A percentile compares a stretch with the other conserved stretches of the same genome.
phyloP scores from a whole-genome alignment of 208 protist species.

The Wallacemonas sp. region DNA sequence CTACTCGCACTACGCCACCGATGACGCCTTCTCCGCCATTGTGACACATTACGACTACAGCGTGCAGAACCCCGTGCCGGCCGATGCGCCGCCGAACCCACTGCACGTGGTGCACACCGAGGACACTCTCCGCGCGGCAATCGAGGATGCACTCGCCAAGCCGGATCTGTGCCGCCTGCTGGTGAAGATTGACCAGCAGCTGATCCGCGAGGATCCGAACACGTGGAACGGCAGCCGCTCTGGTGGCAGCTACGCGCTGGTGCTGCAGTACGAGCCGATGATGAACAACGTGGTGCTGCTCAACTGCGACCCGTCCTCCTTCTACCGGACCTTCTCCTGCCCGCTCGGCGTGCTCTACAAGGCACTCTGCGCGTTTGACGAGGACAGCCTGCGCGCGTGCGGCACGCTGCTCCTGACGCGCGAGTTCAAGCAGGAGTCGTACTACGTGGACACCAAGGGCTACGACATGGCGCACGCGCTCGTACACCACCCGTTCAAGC shows the following conservation, averaged over 20 bases:
- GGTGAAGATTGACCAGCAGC: slow-evolving; percentile 70
- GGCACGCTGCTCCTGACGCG: slow-evolving; percentile 71
- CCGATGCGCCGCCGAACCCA: slow-evolving; percentile 25
- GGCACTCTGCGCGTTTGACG: slow-evolving; percentile 59
- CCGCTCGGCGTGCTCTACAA: slow-evolving; percentile 66
- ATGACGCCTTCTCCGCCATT: slow-evolving; percentile 61
- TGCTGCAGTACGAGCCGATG: slow-evolving; percentile 69
- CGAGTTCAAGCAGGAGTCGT: slow-evolving; percentile 42
- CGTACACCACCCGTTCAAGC: slow-evolving; percentile 90
- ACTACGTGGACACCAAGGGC: slow-evolving; percentile 73
- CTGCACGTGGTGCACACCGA: slow-evolving; percentile 42
- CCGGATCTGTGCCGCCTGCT: slow-evolving; percentile 62
- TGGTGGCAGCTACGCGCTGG: slow-evolving; percentile 79
- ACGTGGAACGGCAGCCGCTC: slow-evolving; percentile 81
- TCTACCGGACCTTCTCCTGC: slow-evolving; percentile 72
- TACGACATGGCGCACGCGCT: slow-evolving; percentile 84
- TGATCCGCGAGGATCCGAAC: slow-evolving; percentile 44
- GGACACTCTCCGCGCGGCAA: slow-evolving; percentile 51
- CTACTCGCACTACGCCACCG: slow-evolving; percentile 76
- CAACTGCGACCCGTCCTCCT: slow-evolving; percentile 64
- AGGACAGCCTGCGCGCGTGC: slow-evolving; percentile 52
- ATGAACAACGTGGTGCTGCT: slow-evolving; percentile 67
- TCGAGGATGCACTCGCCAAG: slow-evolving; percentile 46
- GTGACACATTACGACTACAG: slow-evolving; percentile 74
- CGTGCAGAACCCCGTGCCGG: slow-evolving; percentile 34